phyloP scores from a whole-genome alignment of 495 filamentous ascomycete species.

The Penicillium bovifimosum region DNA sequence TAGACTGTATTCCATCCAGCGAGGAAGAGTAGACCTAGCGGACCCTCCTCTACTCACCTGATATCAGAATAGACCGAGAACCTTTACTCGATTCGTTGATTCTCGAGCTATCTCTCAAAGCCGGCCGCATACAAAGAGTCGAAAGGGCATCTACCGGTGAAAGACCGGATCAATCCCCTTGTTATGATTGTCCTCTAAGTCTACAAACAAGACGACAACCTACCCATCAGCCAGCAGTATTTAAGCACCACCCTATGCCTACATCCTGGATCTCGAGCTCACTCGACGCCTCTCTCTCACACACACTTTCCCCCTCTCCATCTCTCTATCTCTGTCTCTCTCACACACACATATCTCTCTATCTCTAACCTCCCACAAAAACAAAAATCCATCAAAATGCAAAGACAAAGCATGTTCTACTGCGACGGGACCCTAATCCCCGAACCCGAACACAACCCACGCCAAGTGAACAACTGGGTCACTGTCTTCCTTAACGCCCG shows the following conservation, averaged over 20 bases:
- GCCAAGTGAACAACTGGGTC: slow-evolving; percentile 5
- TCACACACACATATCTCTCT: not conserved
- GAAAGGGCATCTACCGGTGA: too few relatives aligned
- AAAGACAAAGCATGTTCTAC: slow-evolving; percentile 5
- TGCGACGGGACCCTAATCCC: slow-evolving; percentile 1
- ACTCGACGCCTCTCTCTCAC: too few relatives aligned
- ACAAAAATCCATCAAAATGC: not conserved
- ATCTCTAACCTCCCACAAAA: too few relatives aligned
- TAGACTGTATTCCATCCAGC: too few relatives aligned
- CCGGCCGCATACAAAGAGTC: too few relatives aligned
- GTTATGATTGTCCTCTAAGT: too few relatives aligned
- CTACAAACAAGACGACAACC: not conserved
- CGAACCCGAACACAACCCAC: slow-evolving; percentile 1
- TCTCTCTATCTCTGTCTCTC: not conserved
- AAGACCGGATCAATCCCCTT: not conserved
- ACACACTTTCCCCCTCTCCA: not conserved
- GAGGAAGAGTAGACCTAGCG: too few relatives aligned
- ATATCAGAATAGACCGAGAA: too few relatives aligned
- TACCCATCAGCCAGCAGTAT: not conserved
- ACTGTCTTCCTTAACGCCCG: not conserved
- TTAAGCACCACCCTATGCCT: not conserved
- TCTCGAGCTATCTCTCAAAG: too few relatives aligned
- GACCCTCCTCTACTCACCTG: too few relatives aligned
- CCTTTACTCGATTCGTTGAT: too few relatives aligned
- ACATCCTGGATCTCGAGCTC: too few relatives aligned